Conservation (phyloP, 176 grass and related monocot genomes). For the Rhynchospora breviuscula region DNA sequence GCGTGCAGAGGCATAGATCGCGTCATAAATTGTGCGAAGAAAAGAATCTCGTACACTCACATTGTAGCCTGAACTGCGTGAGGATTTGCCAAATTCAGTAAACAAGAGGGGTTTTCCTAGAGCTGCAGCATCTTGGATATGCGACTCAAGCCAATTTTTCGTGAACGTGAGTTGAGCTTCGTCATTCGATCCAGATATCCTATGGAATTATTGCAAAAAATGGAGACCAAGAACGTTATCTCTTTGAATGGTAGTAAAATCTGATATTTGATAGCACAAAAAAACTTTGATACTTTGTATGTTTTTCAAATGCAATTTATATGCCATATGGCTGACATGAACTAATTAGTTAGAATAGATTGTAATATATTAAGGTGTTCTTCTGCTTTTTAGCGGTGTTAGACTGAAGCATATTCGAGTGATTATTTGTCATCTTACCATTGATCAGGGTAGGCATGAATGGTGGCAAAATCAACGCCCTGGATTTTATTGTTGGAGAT, state of each 20-base stretch:
- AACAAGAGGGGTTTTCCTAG: constrained; percentile 63
- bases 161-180: constrained; percentile 47
- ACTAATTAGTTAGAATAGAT: not conserved
- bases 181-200: constrained; percentile 40
- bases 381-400: not conserved
- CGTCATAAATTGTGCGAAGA: constrained; percentile 42
- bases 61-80: constrained; percentile 34
- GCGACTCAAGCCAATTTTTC: constrained; percentile 48
- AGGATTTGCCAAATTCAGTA: constrained; percentile 66
- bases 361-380: no score
- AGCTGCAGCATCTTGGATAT: constrained; percentile 40
- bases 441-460: constrained; percentile 73
- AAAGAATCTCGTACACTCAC: constrained; percentile 38
- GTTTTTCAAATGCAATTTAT: not conserved
- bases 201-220: not conserved
- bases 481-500: constrained; percentile 57
- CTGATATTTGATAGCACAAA: not conserved
- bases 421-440: constrained; percentile 32
- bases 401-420: no score
- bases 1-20: constrained; percentile 40
- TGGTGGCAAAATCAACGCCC: constrained; percentile 60
- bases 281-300: not conserved
- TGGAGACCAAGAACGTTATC: not conserved
- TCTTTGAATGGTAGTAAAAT: not conserved
- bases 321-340: not conserved